Evolutionary conservation across 331 rosid species (phyloP).

Genomic region (Pyrus hybrid): DNA sequence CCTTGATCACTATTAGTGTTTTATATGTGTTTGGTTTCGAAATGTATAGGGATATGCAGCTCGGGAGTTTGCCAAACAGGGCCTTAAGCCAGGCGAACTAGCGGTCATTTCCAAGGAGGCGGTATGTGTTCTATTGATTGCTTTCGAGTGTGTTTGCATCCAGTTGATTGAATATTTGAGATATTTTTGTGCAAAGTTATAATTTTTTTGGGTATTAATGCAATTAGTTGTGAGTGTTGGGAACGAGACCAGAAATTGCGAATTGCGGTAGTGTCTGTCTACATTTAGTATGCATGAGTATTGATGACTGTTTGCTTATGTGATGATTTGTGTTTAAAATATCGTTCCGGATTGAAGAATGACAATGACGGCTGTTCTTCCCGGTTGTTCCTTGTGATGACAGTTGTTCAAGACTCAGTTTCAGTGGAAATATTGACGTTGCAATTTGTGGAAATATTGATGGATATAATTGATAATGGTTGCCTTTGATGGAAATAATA

Average conservation of each 20-base stretch:
- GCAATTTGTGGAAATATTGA: too few relatives aligned
- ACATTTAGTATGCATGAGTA: neutral
- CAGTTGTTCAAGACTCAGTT: too few relatives aligned
- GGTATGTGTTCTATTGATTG: slow-evolving; percentile 23
- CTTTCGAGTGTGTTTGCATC: neutral
- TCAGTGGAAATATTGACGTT: too few relatives aligned
- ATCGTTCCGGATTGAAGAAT: too few relatives aligned
- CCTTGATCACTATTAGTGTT: neutral
- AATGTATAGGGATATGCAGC: slow-evolving; percentile 80
- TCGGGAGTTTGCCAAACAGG: slow-evolving; percentile 72
- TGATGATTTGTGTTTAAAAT: neutral
- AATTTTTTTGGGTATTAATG: neutral
- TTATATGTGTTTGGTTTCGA: neutral
- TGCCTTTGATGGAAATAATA: too few relatives aligned
- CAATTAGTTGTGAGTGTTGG: neutral
- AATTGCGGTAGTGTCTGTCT: neutral
- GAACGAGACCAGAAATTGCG: neutral
- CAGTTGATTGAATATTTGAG: neutral
- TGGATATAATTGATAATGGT: too few relatives aligned
- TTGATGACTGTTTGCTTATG: neutral
- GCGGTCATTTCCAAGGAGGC: slow-evolving; percentile 85
- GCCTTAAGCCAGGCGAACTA: slow-evolving; percentile 75
- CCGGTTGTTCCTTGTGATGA: too few relatives aligned
- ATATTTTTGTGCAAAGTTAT: neutral
- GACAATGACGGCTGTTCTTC: too few relatives aligned